A percentile compares a stretch with the other conserved stretches of the same genome.
Conservation (phyloP, 2,329 filamentous ascomycete species). For the Chrysosporium queenslandicum region DNA sequence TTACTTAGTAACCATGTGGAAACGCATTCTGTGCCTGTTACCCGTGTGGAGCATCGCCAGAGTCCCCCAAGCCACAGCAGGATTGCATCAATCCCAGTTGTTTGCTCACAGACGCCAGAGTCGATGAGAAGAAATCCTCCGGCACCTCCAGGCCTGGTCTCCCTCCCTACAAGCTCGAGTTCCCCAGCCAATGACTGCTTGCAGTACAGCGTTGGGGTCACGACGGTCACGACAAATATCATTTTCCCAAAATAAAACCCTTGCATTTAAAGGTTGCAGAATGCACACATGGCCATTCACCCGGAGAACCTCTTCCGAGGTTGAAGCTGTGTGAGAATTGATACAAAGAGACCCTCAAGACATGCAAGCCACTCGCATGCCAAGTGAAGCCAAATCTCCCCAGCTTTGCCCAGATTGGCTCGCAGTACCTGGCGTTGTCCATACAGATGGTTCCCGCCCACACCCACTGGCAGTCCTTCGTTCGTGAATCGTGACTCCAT, state of each 20-base stretch:
- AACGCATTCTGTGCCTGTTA: not conserved
- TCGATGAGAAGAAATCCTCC: not conserved
- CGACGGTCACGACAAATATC: not conserved
- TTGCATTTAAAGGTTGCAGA: not conserved
- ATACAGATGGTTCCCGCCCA: not conserved
- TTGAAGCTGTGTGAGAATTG: not conserved
- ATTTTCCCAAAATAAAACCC: not conserved
- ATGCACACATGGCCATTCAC: slow-evolving; percentile 7
- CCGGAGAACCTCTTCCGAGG: slow-evolving; percentile 6
- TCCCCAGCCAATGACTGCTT: not conserved
- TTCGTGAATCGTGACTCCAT: not conserved
- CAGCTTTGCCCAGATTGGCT: not conserved
- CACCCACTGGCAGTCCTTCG: not conserved
- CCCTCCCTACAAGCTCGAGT: not conserved
- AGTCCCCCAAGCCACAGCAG: not conserved
- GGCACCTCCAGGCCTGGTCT: not conserved
- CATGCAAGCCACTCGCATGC: slow-evolving; percentile 9
- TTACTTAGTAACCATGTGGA: not conserved
- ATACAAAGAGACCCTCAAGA: not conserved
- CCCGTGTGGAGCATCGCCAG: not conserved
- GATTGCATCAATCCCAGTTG: not conserved
- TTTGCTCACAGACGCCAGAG: not conserved
- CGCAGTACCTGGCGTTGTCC: not conserved
- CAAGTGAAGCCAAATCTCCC: slow-evolving; percentile 9
- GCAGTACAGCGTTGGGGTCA: not conserved